Conservation (phyloP, 2,329 filamentous ascomycete species). For the Xylaria polymorpha region DNA sequence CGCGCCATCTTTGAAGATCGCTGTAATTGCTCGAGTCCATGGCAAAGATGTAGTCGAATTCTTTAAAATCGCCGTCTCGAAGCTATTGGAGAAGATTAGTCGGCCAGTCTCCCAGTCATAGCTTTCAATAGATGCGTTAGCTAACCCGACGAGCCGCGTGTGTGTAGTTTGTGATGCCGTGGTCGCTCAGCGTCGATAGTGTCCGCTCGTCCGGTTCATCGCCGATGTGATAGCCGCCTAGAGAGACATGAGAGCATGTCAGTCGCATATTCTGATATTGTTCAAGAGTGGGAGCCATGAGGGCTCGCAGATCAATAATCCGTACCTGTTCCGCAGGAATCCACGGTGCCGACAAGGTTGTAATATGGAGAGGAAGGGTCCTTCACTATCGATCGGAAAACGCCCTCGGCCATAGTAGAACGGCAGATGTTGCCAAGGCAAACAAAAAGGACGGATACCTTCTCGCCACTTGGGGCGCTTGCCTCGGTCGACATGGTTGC, state of each 20-base stretch:
- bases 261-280: constrained; percentile 4
- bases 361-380: constrained; percentile 66
- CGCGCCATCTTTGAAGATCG: constrained; percentile 75
- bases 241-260: constrained; percentile 4
- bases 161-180: constrained; percentile 81
- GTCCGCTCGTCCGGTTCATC: constrained; percentile 84
- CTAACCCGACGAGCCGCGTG: constrained; percentile 81
- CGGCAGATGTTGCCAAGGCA: constrained; percentile 96
- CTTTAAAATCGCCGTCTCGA: constrained; percentile 76
- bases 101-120: neutral
- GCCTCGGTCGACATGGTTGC: constrained; percentile 37
- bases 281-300: neutral
- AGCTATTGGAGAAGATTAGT: constrained; percentile 54
- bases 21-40: constrained; percentile 91
- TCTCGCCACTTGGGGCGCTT: constrained; percentile 31
- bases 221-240: constrained; percentile 84
- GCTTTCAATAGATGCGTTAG: constrained; percentile 1
- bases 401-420: constrained; percentile 95
- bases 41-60: constrained; percentile 92
- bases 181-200: constrained; percentile 77
- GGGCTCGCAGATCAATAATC: neutral
- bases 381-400: constrained; percentile 79
- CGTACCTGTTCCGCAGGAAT: constrained; percentile 85
- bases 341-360: constrained; percentile 73
- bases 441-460: constrained; percentile 86